Conservation (phyloP, 495 filamentous ascomycete genomes). For the Hyaloscypha variabilis region DNA sequence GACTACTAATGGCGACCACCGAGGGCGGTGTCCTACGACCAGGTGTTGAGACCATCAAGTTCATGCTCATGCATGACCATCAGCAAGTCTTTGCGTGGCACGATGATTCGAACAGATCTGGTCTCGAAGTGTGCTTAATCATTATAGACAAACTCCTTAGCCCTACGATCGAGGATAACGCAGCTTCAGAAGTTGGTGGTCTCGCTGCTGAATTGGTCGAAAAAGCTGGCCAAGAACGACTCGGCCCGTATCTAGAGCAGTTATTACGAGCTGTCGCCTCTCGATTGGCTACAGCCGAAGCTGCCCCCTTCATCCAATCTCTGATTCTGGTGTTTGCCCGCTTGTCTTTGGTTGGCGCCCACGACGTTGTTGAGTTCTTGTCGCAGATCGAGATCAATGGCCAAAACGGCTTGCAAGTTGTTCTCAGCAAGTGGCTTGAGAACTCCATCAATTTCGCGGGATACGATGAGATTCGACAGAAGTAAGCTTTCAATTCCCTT, state of each 20-base stretch:
- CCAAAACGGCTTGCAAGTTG: conserved; percentile 80
- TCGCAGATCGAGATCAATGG: conserved; percentile 76
- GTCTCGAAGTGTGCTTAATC: conserved; percentile 83
- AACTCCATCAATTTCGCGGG: conserved; percentile 95
- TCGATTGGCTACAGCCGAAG: conserved; percentile 75
- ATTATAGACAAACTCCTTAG: conserved; percentile 94
- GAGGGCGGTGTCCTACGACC: conserved; percentile 87
- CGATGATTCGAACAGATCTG: conserved; percentile 73
- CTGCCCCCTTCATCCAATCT: conserved; percentile 84
- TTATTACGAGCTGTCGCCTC: conserved; percentile 91
- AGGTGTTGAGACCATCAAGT: conserved; percentile 82
- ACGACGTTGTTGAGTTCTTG: conserved; percentile 91
- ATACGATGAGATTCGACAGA: conserved; percentile 95
- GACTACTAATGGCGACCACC: conserved; percentile 74
- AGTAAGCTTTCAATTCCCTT: conserved; percentile 53
- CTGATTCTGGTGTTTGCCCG: conserved; percentile 94
- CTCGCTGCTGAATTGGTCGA: conserved; percentile 94
- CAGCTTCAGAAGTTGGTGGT: conserved; percentile 93
- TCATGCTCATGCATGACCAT: conserved; percentile 85
- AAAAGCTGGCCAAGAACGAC: conserved; percentile 83
- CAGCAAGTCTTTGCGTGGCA: conserved; percentile 84
- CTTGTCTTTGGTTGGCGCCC: conserved; percentile 78
- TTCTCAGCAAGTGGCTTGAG: conserved; percentile 93
- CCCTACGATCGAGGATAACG: conserved; percentile 80
- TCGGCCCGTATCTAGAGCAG: conserved; percentile 87